phyloP scores from a whole-genome alignment of 441 rosid species.

The Oxalis stricta region DNA sequence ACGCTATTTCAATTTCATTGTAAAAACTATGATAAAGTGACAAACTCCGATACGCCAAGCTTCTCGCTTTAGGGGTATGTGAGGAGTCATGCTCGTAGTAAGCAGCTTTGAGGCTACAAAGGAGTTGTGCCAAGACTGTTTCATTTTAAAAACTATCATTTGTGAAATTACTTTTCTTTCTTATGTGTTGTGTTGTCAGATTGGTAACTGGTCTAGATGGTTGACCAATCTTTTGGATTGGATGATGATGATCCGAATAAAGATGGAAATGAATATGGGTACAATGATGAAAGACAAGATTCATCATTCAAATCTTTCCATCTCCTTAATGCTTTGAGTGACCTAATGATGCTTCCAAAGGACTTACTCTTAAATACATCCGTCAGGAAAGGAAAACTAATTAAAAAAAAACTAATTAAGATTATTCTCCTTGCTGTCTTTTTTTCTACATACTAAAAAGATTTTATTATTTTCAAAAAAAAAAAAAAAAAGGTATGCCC shows the following conservation, averaged over 20 bases:
- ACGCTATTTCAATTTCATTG: neutral
- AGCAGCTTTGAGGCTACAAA: too few species aligned
- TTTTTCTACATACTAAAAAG: constrained; percentile 8
- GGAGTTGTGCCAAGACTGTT: too few species aligned
- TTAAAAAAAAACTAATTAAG: too few species aligned
- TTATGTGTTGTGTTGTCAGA: constrained; percentile 28
- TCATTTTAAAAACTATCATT: too few species aligned
- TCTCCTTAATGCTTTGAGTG: constrained; percentile 85
- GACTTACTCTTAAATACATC: constrained; percentile 66
- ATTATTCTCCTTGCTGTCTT: neutral
- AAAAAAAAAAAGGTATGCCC: constrained; percentile 98
- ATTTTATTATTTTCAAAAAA: constrained; percentile 9
- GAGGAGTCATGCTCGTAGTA: too few species aligned
- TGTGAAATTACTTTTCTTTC: too few species aligned
- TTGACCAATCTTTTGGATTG: constrained; percentile 70
- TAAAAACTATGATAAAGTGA: too few species aligned
- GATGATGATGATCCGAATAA: constrained; percentile 42
- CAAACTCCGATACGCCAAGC: too few species aligned
- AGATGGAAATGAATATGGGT: constrained; percentile 25
- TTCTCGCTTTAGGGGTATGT: too few species aligned
- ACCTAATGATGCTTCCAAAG: constrained; percentile 98
- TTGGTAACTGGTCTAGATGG: constrained; percentile 98
- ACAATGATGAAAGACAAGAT: constrained; percentile 22
- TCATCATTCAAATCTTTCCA: constrained; percentile 55
- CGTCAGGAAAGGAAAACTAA: constrained; percentile 52